Evolutionary conservation across 306 rosid species (phyloP).

Genomic region (Glycyrrhiza uralensis): DNA sequence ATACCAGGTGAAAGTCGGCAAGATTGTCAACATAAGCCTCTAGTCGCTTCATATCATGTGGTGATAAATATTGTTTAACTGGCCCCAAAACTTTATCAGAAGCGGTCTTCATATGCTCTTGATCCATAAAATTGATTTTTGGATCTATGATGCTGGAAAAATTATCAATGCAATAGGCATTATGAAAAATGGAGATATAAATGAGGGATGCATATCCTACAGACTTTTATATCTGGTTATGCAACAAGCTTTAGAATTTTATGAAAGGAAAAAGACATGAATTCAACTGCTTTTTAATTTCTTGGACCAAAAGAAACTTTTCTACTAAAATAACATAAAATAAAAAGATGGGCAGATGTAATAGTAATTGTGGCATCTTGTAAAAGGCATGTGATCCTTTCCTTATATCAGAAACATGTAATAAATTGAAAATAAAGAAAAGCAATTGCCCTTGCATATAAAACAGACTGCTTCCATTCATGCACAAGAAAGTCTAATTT

Average conservation of each 20-base stretch:
- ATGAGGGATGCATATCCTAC: background rate
- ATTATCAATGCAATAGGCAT: constrained; percentile 26
- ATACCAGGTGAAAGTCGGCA: constrained; percentile 84
- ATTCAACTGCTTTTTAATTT: constrained; percentile 1
- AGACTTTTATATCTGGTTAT: background rate
- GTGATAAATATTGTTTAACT: constrained; percentile 52
- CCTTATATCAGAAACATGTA: background rate
- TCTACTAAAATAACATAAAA: background rate
- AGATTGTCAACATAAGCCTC: constrained; percentile 83
- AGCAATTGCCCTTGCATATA: background rate
- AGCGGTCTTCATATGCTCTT: constrained; percentile 31
- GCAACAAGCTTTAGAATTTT: constrained; percentile 9
- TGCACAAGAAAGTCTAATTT: background rate
- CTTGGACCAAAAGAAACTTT: background rate
- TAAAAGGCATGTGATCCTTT: background rate
- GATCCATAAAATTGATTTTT: constrained; percentile 65
- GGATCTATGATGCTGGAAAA: constrained; percentile 82
- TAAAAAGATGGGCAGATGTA: background rate
- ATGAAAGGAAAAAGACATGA: background rate
- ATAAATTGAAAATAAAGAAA: background rate
- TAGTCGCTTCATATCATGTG: constrained; percentile 89
- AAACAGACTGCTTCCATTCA: background rate
- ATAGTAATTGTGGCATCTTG: background rate
- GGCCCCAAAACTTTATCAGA: constrained; percentile 51
- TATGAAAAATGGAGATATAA: constrained; percentile 23